Evolutionary conservation across 495 filamentous ascomycete species (phyloP), one percentile per base, ranked within the genome.

Genomic region (Annulohypoxylon moriforme): DNA sequence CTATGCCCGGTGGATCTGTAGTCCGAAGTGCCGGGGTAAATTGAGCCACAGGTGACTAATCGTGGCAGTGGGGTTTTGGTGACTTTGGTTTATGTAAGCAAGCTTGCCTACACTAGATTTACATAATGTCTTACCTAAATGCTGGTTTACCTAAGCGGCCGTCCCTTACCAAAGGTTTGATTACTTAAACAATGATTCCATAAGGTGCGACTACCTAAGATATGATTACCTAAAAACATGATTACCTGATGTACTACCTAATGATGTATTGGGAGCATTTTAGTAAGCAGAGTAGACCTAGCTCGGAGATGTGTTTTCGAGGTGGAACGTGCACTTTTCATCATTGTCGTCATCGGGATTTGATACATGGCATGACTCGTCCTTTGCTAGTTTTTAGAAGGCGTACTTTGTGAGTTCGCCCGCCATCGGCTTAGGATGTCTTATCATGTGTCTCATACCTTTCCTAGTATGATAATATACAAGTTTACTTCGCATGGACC

Each of bases 401-500:
- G 11, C 11, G 34, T 14, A 3, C 4, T 4, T 27, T 14, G n/a
- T 29, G 31, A n/a, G 24, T 53, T 31, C 11, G 24, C 24, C 29
- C 24, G 50, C 27, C 46, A 27, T 50, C 24, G 46, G 46, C 22
- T 22, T 50, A 50, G 46, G 27, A 24, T 11, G 9, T 14, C 11
- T 50, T 20, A 13, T 50, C 24, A 53, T 13, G 27, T 27, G 20
- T 20, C 18, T 33, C 6, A n/a, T 64, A 11, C 49, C 25, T 10
- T 22, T 34, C 11, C 16, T 29, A 55, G 47, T 14, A 44, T 33
- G 9, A 16, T 18, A 8, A 33, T 53, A 7, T 18, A 24, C 40
- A 49, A 33, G 27, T 8, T 8, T 40, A 18, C 20, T 34, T 66
- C 71, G 71, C 47, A 52, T 73, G 71, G 71, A 73, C 71, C 58